A percentile compares a stretch with the other conserved stretches of the same genome.
phyloP scores from a whole-genome alignment of 768 basidiomycete genomes.

The Mycena galopus region DNA sequence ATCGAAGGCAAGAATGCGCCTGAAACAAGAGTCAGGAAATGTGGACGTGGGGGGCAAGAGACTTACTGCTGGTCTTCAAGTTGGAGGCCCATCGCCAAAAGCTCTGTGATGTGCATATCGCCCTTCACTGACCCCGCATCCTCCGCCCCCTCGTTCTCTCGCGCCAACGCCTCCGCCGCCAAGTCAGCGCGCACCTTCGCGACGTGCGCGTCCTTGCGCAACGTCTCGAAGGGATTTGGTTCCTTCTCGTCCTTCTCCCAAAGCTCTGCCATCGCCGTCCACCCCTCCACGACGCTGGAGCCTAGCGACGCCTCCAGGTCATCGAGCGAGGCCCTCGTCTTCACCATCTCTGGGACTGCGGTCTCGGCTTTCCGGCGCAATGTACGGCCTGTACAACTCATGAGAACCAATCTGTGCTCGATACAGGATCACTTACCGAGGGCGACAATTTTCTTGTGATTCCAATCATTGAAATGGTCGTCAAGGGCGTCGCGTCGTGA shows the following conservation, averaged over 20 bases:
- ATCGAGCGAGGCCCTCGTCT: background rate
- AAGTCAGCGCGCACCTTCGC: conserved; percentile 33
- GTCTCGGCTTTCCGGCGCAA: background rate
- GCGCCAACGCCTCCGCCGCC: conserved; percentile 32
- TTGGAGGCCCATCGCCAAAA: conserved; percentile 25
- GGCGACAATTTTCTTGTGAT: background rate
- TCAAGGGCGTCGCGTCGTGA: background rate
- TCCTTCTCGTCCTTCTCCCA: conserved; percentile 27
- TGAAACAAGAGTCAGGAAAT: too few species aligned
- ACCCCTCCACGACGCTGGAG: background rate
- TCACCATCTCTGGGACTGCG: background rate
- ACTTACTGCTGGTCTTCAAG: conserved; percentile 33
- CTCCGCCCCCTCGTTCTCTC: background rate
- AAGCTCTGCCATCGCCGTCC: conserved; percentile 9
- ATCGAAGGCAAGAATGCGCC: too few species aligned
- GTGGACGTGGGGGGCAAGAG: conserved; percentile 36
- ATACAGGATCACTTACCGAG: background rate
- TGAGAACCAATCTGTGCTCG: background rate
- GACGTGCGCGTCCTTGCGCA: conserved; percentile 10
- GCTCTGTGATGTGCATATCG: conserved; percentile 19
- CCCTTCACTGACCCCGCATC: background rate
- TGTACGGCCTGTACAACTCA: background rate
- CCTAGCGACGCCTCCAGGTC: background rate
- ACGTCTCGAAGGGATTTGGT: conserved; percentile 23
- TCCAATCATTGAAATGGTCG: conserved; percentile 11